Base-by-base conservation (phyloP, 176 grass and related monocot genomes). In the Cenchrus americanus region DNA sequence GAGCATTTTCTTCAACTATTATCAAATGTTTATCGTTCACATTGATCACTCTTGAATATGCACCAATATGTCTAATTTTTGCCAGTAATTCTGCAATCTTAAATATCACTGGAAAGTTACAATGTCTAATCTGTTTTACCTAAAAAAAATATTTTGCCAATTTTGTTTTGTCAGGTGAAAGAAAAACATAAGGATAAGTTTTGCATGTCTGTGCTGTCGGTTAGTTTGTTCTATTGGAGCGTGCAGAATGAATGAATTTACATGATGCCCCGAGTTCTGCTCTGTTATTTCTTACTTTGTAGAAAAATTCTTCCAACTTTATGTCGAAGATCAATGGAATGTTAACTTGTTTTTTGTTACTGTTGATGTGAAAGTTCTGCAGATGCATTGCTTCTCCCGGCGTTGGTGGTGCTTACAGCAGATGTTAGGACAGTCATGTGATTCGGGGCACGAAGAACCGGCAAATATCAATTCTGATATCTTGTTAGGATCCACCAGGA, bases 401-500 rank as follows among this genome's bases (percentile, higher is more conserved):
- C 2, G 10, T 17, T 50, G 44, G 44, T 19, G 15, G 23, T 49
- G n/a, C 32, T 58, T 9, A 6, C 58, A 78, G 0, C 41, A 51
- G 60, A 4, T 22, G 6, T 21, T 52, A 53, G 14, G 14, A 18
- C 15, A 18, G 14, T 53, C 14, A 75, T 85, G 62, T 89, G 57
- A 83, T 94, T 53, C 88, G 88, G 61, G 82, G 88, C 7, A 85
- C 83, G n/a, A n/a, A n/a, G n/a, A 83, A 75, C 88, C 3, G 88
- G 78, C 58, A 86, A 90, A 52, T 82, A 90, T 58, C 18, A 77
- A 77, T 42, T 77, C 84, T 84, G 81, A 30, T 15, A 69, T 54
- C 14, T 46, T 57, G 37, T 47, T 60, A 61, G 53, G 14, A 46
- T 8, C 22, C 14, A 27, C 15, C 51, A 70, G 15, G 58, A 18